Conservation (phyloP, 1,139 yeast genomes). For the Candida smagusa region DNA sequence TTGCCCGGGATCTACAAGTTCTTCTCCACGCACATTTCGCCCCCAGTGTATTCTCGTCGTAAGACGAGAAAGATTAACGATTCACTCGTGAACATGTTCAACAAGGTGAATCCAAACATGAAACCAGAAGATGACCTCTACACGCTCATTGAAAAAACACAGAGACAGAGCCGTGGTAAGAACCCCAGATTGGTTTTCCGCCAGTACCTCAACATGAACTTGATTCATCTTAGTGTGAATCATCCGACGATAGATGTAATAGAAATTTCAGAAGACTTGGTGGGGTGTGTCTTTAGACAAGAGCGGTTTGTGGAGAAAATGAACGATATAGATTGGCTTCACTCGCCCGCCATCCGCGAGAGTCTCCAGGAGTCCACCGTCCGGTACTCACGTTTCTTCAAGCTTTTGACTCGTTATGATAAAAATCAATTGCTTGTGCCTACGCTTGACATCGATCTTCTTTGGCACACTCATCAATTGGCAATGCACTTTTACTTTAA, state of each 20-base stretch:
- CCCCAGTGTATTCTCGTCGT: not conserved
- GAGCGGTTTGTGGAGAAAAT: constrained; percentile 29
- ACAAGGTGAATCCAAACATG: not conserved
- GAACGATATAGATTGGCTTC: constrained; percentile 29
- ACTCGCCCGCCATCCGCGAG: constrained; percentile 18
- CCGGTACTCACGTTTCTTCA: constrained; percentile 28
- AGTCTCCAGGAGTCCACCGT: constrained; percentile 18
- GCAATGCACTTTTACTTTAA: constrained; percentile 21
- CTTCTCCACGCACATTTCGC: constrained; percentile 2
- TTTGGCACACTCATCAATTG: constrained; percentile 42
- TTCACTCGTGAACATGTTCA: not conserved
- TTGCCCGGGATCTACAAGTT: constrained; percentile 12
- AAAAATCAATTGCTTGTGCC: constrained; percentile 23
- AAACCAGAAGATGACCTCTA: not conserved
- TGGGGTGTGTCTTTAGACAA: constrained; percentile 30
- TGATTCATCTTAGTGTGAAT: constrained; percentile 18
- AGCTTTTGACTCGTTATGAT: constrained; percentile 13
- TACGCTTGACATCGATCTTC: constrained; percentile 36
- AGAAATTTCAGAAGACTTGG: constrained; percentile 26
- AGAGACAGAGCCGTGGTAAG: not conserved
- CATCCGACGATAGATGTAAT: constrained; percentile 9
- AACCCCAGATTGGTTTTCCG: constrained; percentile 8
- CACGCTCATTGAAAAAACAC: not conserved
- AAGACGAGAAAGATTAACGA: not conserved
- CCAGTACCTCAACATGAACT: constrained; percentile 16